A percentile compares a stretch with the other conserved stretches of the same genome.
These are phyloP conservation scores for Neurospora sublineolata DNA, from an alignment of 495 filamentous ascomycete genomes.

Conservation along the genomic window DNA sequence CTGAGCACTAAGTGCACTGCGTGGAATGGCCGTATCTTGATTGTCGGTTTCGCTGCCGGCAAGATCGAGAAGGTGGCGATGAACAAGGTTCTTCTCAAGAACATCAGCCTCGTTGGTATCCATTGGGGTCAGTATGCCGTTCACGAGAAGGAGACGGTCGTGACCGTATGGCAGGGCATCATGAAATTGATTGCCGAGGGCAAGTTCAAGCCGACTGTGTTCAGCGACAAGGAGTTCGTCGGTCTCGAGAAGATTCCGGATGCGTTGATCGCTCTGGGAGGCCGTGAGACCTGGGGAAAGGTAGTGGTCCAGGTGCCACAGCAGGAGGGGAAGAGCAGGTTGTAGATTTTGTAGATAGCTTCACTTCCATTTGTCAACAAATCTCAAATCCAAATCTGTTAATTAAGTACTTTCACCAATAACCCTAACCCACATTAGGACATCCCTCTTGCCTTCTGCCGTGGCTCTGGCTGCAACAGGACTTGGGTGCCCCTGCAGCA, in stretches of 20 bases:
- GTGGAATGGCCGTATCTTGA: conserved; percentile 80
- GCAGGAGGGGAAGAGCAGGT: conserved; percentile 46
- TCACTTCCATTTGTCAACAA: not conserved
- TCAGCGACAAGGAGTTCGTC: conserved; percentile 67
- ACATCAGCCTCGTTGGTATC: conserved; percentile 78
- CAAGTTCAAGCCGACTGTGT: conserved; percentile 73
- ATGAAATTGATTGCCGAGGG: conserved; percentile 63
- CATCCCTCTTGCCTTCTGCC: not conserved
- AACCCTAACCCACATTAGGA: not conserved
- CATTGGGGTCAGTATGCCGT: conserved; percentile 82
- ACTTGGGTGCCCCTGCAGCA: not conserved
- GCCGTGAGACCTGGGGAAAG: conserved; percentile 87
- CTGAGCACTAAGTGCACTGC: conserved; percentile 73
- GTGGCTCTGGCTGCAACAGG: not conserved
- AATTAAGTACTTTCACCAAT: not conserved
- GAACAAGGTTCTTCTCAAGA: conserved; percentile 89
- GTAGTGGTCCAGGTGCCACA: conserved; percentile 76
- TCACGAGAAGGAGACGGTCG: conserved; percentile 59
- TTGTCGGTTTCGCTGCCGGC: conserved; percentile 86
- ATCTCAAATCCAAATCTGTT: not conserved
- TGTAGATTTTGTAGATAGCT: conserved; percentile 20
- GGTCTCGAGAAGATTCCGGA: conserved; percentile 69
- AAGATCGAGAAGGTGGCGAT: conserved; percentile 82
- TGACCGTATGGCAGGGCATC: conserved; percentile 69
- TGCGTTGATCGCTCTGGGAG: conserved; percentile 66